Conservation (phyloP, 192 early-diverging fungal species). For the Linnemannia hyalina region DNA sequence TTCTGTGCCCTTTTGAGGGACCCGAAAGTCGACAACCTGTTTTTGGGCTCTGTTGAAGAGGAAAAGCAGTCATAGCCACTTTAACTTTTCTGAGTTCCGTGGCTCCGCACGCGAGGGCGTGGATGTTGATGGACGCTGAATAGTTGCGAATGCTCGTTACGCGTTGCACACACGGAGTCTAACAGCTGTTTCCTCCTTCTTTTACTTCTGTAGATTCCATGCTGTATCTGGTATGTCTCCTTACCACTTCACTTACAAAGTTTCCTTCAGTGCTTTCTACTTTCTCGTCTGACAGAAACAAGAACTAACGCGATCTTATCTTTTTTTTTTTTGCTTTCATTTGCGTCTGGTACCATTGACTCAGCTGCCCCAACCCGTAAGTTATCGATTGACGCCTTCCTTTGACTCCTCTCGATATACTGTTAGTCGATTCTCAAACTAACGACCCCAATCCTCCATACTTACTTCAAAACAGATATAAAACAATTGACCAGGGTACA, state of each 20-base stretch:
- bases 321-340: not conserved
- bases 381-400: not conserved
- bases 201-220: slow-evolving; percentile 22
- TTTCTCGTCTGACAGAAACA: not conserved
- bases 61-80: not conserved
- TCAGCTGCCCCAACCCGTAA: slow-evolving; percentile 51
- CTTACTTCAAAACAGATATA: slow-evolving; percentile 50
- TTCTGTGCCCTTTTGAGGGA: not conserved
- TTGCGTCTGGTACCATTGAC: not conserved
- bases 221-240: slow-evolving; percentile 40
- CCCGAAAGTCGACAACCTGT: not conserved
- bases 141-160: too few species aligned
- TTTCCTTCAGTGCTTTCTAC: not conserved
- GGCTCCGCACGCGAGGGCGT: not conserved
- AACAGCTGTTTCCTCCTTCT: not conserved
- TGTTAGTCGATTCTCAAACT: not conserved
- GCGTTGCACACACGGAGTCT: not conserved
- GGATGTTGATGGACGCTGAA: too few species aligned
- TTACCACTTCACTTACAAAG: not conserved
- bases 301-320: not conserved
- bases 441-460: not conserved
- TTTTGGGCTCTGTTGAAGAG: not conserved
- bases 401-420: not conserved
- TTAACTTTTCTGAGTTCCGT: not conserved
- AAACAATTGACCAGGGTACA: slow-evolving; percentile 75